A percentile compares a stretch with the other conserved stretches of the same genome.
These are phyloP conservation scores for Pyronema omphalodes DNA, from an alignment of 495 filamentous ascomycete species.

Conservation along the genomic window DNA sequence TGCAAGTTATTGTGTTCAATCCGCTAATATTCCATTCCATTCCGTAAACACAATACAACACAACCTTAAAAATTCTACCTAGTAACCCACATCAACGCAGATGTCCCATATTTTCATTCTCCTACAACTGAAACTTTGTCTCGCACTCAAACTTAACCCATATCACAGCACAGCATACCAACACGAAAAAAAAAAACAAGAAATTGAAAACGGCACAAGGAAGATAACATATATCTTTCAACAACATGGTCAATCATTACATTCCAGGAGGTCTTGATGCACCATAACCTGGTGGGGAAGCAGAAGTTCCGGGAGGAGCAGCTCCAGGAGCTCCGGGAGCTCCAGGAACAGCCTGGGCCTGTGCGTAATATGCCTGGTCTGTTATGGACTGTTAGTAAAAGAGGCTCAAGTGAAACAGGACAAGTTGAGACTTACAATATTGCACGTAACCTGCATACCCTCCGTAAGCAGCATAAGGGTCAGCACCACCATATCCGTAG, in stretches of 20 bases:
- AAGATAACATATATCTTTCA: neutral
- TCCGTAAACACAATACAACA: no score
- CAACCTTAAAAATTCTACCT: neutral
- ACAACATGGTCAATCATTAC: neutral
- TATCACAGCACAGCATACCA: neutral
- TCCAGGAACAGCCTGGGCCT: constrained; percentile 6
- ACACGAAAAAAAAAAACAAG: neutral
- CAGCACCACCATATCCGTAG: constrained; percentile 63
- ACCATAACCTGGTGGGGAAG: constrained; percentile 16
- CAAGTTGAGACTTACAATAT: constrained; percentile 36
- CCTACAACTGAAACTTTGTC: neutral
- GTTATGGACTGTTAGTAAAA: neutral
- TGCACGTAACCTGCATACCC: constrained; percentile 54
- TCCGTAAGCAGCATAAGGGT: constrained; percentile 85
- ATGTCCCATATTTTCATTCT: neutral
- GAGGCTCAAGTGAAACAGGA: neutral
- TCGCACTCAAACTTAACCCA: neutral
- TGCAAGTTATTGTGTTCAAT: no score
- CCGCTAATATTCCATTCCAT: no score
- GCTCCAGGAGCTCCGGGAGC: constrained; percentile 17
- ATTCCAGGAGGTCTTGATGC: constrained; percentile 11
- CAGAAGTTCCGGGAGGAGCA: constrained; percentile 9
- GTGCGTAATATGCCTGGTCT: constrained; percentile 22
- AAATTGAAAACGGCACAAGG: neutral
- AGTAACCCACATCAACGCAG: neutral